Percentiles rank a stretch among this genome's conserved stretches.
phyloP scores from a whole-genome alignment of 129 eudicot genomes.

The Mikania micrantha region DNA sequence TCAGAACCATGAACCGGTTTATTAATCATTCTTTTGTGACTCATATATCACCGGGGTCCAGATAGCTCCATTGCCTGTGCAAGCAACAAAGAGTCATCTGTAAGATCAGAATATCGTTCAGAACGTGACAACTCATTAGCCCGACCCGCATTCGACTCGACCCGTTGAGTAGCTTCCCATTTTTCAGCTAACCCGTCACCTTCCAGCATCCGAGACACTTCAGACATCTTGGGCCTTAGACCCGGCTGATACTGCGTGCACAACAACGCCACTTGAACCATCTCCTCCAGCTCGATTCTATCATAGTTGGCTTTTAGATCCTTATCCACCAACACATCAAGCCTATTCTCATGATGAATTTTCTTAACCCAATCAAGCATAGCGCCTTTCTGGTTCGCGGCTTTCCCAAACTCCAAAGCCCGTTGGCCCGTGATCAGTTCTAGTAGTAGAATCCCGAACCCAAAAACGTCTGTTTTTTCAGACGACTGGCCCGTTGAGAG shows the following conservation, averaged over 20 bases:
- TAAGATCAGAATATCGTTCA: constrained; percentile 80
- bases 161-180: constrained; percentile 84
- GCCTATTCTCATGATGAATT: constrained; percentile 80
- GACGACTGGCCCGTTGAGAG: constrained; percentile 97
- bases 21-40: neutral
- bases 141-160: constrained; percentile 49
- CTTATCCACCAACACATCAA: constrained; percentile 79
- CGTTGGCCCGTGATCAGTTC: constrained; percentile 84
- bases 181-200: constrained; percentile 93
- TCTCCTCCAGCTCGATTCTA: constrained; percentile 73
- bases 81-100: constrained; percentile 81
- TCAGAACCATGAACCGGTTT: neutral
- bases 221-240: constrained; percentile 32
- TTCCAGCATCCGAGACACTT: constrained; percentile 87
- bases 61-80: constrained; percentile 97
- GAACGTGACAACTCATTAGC: constrained; percentile 72
- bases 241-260: constrained; percentile 67
- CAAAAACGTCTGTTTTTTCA: constrained; percentile 60
- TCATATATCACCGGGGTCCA: constrained; percentile 61
- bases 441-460: constrained; percentile 43
- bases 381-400: constrained; percentile 92
- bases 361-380: constrained; percentile 94
- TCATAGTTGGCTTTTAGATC: constrained; percentile 60
- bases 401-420: constrained; percentile 86
- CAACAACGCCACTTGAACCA: constrained; percentile 76